Base-by-base conservation (phyloP, 2,329 filamentous ascomycete species). In the Colletotrichum ledebouriae region DNA sequence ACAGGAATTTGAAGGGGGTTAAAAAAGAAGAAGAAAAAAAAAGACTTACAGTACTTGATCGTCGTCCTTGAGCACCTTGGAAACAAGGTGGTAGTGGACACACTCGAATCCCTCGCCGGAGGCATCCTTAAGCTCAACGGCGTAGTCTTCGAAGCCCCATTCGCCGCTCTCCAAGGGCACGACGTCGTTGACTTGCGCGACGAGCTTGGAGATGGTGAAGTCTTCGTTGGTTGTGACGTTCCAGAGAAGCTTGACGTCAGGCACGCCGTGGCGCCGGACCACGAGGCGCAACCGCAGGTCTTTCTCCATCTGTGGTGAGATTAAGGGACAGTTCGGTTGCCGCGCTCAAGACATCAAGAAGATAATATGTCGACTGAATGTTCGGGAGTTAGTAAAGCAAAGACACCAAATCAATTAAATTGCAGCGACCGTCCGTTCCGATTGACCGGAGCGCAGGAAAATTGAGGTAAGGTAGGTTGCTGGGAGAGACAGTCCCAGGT, bases 141-240 rank as follows among this genome's bases (percentile, higher is more conserved):
- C 87, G 78, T 98, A 98, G 76, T 98, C 93, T 75, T 98, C 94
- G 3, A 97, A 81, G 0, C 93, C 94, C 93, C 94, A 97, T 68
- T 94, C 85, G 46, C 85, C 85, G 64, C 90, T 89, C 80, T 97
- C 94, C 0, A 98, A 87, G 0, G 94, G 94, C 2, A 98, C 83
- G 15, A 92, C 85, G 49, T 92, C 88, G 78, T 97, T 94, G 72
- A 98, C 84, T 69, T 93, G 87, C 71, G 92, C 89, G 42, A 98
- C 84, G 2, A 98, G 86, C 72, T 91, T 89, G 34, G 92, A 87
- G 69, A 97, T 85, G 2, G 93, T 97, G 60, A 89, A 85, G 52
- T 90, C 85, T 13, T 84, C 82, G 60, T 84, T 80, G 72, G 83
- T 80, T 59, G 84, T 79, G 17, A 91, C 86, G 33, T 87, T 87